phyloP scores from a whole-genome alignment of 495 filamentous ascomycete genomes.

The Stereocaulon alpinum region DNA sequence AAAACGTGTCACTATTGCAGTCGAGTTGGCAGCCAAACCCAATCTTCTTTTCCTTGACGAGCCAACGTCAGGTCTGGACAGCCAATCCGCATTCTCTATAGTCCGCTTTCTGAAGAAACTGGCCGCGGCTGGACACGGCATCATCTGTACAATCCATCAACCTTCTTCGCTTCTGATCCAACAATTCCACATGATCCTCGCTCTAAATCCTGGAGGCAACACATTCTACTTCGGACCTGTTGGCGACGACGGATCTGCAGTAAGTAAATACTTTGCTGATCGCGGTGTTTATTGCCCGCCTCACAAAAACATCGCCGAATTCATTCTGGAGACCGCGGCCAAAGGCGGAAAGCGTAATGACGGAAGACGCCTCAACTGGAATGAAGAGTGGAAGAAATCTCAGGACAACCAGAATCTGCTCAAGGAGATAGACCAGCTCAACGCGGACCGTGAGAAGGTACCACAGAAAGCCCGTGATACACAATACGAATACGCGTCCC shows the following conservation, averaged over 20 bases:
- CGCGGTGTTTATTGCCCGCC: constrained; percentile 51
- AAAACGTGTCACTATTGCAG: constrained; percentile 77
- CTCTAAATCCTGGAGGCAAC: constrained; percentile 58
- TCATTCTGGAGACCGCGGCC: constrained; percentile 71
- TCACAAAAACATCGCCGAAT: constrained; percentile 71
- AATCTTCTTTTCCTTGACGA: constrained; percentile 75
- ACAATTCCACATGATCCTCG: constrained; percentile 67
- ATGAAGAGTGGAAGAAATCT: constrained; percentile 60
- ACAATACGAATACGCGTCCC: constrained; percentile 54
- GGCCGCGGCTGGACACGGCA: constrained; percentile 61
- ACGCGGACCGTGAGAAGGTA: constrained; percentile 42
- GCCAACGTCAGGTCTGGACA: constrained; percentile 74
- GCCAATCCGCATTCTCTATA: constrained; percentile 73
- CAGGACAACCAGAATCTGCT: constrained; percentile 40
- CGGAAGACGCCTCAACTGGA: constrained; percentile 53
- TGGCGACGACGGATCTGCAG: constrained; percentile 49
- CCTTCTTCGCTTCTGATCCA: constrained; percentile 60
- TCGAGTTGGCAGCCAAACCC: constrained; percentile 84
- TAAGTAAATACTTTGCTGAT: constrained; percentile 58
- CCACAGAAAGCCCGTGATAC: constrained; percentile 29
- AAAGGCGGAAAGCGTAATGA: constrained; percentile 43
- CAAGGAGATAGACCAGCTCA: constrained; percentile 52
- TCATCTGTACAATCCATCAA: constrained; percentile 78
- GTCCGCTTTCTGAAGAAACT: constrained; percentile 79
- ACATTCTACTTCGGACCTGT: constrained; percentile 68